Conservation (phyloP, 169 alveolate species). For the Plasmodium gaboni region DNA sequence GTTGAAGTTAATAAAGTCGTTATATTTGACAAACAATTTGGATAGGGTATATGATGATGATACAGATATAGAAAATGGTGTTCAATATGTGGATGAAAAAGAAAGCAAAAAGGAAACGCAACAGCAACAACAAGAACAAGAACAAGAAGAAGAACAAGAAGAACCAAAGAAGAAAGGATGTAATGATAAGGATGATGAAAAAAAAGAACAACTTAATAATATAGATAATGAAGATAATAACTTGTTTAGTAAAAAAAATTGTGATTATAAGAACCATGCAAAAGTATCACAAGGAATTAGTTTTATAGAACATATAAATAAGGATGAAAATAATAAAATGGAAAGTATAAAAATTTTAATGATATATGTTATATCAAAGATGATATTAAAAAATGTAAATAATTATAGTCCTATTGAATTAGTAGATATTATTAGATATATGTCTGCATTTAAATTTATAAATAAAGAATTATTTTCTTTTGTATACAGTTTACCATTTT, state of each 20-base stretch:
- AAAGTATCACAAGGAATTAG: no score
- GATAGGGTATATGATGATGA: background rate
- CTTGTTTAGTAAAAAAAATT: no score
- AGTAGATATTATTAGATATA: constrained; percentile 61
- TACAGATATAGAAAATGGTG: background rate
- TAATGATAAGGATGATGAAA: background rate
- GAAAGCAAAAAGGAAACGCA: background rate
- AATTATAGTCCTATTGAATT: constrained; percentile 59
- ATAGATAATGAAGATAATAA: background rate
- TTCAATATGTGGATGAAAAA: background rate
- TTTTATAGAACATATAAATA: background rate
- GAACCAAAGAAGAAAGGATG: background rate
- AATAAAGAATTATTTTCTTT: constrained; percentile 55
- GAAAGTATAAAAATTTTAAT: constrained; percentile 18
- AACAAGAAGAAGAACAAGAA: no score
- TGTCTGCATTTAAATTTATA: constrained; percentile 23
- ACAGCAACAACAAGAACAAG: no score
- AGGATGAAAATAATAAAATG: background rate
- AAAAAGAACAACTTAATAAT: background rate
- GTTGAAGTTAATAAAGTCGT: constrained; percentile 21
- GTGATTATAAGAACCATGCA: no score
- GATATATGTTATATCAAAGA: constrained; percentile 23
- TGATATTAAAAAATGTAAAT: constrained; percentile 31
- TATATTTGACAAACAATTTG: constrained; percentile 14
- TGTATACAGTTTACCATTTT: constrained; percentile 55